Conservation (phyloP, 2,329 filamentous ascomycete species). For the Stemphylium lycopersici region DNA sequence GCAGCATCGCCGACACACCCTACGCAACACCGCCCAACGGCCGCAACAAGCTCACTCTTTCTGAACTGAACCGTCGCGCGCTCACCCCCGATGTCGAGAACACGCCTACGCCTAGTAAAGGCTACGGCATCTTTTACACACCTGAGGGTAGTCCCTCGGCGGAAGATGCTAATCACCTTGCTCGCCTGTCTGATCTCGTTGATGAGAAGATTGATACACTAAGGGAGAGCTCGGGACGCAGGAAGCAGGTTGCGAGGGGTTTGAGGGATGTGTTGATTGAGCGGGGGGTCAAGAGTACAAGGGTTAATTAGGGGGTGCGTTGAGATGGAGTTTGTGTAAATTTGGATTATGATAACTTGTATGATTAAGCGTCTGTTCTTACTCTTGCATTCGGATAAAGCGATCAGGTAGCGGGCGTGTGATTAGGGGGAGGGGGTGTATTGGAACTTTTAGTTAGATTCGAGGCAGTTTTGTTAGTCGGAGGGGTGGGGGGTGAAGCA, state of each 20-base stretch:
- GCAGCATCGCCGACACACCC: conserved; percentile 33
- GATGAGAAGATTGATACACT: conserved; percentile 49
- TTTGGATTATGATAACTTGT: no score
- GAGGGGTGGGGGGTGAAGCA: no score
- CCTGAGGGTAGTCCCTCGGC: conserved; percentile 34
- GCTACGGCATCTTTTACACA: conserved; percentile 46
- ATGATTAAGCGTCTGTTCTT: no score
- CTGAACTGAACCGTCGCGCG: conserved; percentile 36
- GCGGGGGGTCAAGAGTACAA: conserved; percentile 40
- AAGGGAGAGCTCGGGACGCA: conserved; percentile 41
- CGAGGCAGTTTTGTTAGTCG: no score
- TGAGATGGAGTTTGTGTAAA: no score
- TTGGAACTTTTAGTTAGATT: no score
- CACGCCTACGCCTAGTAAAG: conserved; percentile 34
- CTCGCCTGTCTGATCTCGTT: conserved; percentile 50
- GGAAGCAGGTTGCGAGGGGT: conserved; percentile 48
- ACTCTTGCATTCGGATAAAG: no score
- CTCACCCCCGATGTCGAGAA: conserved; percentile 39
- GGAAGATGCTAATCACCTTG: conserved; percentile 33
- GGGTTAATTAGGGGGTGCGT: conserved; percentile 11
- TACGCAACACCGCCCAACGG: conserved; percentile 48
- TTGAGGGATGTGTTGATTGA: conserved; percentile 47
- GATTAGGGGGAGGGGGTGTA: no score
- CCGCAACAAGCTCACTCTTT: conserved; percentile 41
- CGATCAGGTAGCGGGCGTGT: no score